phyloP scores from a whole-genome alignment of 2,329 filamentous ascomycete genomes.

The Ascochyta viciae-villosae region DNA sequence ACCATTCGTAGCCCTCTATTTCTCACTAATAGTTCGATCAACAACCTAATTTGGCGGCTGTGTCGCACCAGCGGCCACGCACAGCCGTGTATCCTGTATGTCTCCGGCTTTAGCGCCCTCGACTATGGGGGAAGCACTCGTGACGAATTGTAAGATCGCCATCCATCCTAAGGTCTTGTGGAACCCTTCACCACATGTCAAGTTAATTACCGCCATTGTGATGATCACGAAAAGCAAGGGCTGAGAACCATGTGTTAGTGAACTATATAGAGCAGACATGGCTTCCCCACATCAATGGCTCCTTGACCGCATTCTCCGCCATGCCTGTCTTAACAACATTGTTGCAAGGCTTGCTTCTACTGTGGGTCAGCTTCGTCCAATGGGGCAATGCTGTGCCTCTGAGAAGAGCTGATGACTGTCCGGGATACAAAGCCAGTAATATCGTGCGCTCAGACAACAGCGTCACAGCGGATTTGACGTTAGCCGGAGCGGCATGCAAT shows the following conservation, averaged over 20 bases:
- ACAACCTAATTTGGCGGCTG: constrained; percentile 20
- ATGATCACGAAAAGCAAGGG: constrained; percentile 29
- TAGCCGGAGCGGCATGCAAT: constrained; percentile 72
- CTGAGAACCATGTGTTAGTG: constrained; percentile 35
- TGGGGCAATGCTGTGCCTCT: constrained; percentile 34
- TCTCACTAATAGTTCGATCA: constrained; percentile 3
- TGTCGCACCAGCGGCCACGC: constrained; percentile 17
- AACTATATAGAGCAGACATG: constrained; percentile 44
- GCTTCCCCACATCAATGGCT: constrained; percentile 32
- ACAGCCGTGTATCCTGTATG: constrained; percentile 19
- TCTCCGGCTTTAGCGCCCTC: constrained; percentile 19
- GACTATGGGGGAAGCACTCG: constrained; percentile 33
- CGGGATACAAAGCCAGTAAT: constrained; percentile 71
- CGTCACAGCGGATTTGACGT: constrained; percentile 70
- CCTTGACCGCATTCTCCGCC: constrained; percentile 22
- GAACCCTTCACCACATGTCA: constrained; percentile 19
- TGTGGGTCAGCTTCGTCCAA: constrained; percentile 29
- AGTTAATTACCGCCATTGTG: constrained; percentile 9
- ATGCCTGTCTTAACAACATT: constrained; percentile 36
- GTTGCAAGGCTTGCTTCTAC: constrained; percentile 29
- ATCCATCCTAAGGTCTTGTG: constrained; percentile 21
- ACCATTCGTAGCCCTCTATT: constrained; percentile 11
- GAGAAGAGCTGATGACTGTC: constrained; percentile 56
- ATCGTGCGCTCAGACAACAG: constrained; percentile 60
- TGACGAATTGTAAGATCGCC: constrained; percentile 42